Percentiles rank a stretch among this genome's conserved stretches.
Conservation (phyloP, 2,329 filamentous ascomycete genomes). For the Fusarium drepaniforme region DNA sequence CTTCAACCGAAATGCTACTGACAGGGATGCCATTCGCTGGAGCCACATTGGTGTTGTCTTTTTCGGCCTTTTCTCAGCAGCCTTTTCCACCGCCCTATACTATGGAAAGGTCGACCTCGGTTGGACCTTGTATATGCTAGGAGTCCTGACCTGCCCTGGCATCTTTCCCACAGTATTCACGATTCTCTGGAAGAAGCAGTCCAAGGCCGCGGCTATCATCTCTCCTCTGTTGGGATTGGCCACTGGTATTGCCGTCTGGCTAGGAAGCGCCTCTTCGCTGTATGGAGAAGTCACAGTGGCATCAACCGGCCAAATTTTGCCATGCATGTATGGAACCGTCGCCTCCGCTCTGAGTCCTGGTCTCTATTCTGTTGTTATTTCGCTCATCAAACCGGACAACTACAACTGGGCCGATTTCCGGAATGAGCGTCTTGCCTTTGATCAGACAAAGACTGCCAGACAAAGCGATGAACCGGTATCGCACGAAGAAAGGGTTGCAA, state of each 20-base stretch:
- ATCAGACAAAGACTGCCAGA: slow-evolving; percentile 34
- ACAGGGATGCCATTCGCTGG: slow-evolving; percentile 62
- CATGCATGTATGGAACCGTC: slow-evolving; percentile 66
- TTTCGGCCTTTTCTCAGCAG: slow-evolving; percentile 63
- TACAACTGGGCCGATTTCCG: slow-evolving; percentile 55
- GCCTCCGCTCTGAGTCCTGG: slow-evolving; percentile 58
- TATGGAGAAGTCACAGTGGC: slow-evolving; percentile 61
- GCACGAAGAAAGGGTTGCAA: slow-evolving; percentile 40
- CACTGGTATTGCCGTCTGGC: slow-evolving; percentile 65
- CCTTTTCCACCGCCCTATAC: slow-evolving; percentile 64
- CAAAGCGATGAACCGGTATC: not conserved
- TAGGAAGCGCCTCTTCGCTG: slow-evolving; percentile 59
- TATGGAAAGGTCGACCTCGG: slow-evolving; percentile 66
- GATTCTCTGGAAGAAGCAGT: slow-evolving; percentile 65
- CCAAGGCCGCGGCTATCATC: slow-evolving; percentile 60
- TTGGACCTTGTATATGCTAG: slow-evolving; percentile 68
- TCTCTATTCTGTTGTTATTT: slow-evolving; percentile 60
- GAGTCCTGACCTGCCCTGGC: slow-evolving; percentile 64
- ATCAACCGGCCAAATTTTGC: slow-evolving; percentile 61
- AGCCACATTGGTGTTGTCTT: slow-evolving; percentile 66
- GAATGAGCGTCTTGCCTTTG: slow-evolving; percentile 56
- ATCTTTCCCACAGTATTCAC: slow-evolving; percentile 67
- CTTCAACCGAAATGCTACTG: slow-evolving; percentile 58
- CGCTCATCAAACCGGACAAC: slow-evolving; percentile 56
- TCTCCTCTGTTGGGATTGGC: slow-evolving; percentile 63